Evolutionary conservation across 1,284 basidiomycete species (phyloP), one percentile per base, ranked within the genome.

Genomic region (Taiwanofungus camphoratus): DNA sequence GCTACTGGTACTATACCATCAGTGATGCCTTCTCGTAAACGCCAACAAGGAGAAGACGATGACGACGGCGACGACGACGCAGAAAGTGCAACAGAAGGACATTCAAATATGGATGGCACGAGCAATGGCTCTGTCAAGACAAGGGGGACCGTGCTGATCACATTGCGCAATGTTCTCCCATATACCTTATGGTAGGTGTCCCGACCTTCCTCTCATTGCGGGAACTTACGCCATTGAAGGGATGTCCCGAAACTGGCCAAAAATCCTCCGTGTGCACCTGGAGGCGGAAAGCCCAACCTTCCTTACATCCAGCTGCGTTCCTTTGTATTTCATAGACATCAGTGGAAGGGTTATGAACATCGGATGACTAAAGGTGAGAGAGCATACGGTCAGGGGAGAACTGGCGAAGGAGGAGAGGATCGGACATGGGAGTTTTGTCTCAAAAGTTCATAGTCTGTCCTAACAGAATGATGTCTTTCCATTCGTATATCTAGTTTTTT

Each of bases 261-360:
- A 55, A 79, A 74, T 33, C 79, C 83, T 15, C 75, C 79, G 23
- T 69, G 74, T 19, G 62, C 66, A 39, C 63, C 65, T 39, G 59
- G 65, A 2, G 70, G 67, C 24, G 62, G 66, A 19, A 63, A 66
- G 9, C 62, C 67, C 7, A 88, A 85, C 58, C 85, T 89, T 3
- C 68, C 64, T 8, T 97, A 88, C 59, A 75, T 67, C 2, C 71
- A 91, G 4, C 65, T 93, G 36, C 75, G 92, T 19, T 93, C 90
- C 1, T 97, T 95, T 61, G 73, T 68, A 19, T 99, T 99, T 56
- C 69, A 81, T 35, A 74, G 89, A 20, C 63, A 62, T 11, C 58
- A 69, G 1, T 98, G 91, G 80, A 75, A 76, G 37, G 92, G 89
- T 0, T 98, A 97, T 56, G 82, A 84, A 52, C 94, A 98, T 65